Evolutionary conservation across 108 stramenopile species (phyloP).

Genomic region (Conticribra guillardii): DNA sequence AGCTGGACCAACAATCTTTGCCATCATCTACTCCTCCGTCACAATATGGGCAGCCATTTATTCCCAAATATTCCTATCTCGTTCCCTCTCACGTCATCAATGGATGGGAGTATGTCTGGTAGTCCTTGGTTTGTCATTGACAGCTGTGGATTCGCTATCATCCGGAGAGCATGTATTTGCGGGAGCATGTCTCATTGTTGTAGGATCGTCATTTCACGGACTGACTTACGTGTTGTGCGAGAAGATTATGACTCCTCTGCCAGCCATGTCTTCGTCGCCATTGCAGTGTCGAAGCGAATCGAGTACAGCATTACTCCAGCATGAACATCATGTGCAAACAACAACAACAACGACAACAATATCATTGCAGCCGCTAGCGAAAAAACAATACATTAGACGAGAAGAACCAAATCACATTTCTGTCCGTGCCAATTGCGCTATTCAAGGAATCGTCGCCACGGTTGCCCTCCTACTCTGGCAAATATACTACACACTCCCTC

Average conservation of each 20-base stretch:
- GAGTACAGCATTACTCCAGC: no score
- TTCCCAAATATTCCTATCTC: constrained; percentile 54
- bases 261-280: no score
- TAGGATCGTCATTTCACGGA: constrained; percentile 71
- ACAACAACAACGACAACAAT: background rate
- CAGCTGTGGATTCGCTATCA: constrained; percentile 53
- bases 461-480: constrained; percentile 66
- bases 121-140: constrained; percentile 66
- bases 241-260: constrained; percentile 58
- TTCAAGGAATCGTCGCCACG: constrained; percentile 64
- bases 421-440: constrained; percentile 70
- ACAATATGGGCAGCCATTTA: constrained; percentile 82
- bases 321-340: background rate
- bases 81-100: constrained; percentile 50
- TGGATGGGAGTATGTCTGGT: constrained; percentile 66
- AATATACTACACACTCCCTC: constrained; percentile 68
- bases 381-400: background rate
- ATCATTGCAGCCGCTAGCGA: background rate
- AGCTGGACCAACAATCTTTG: constrained; percentile 80
- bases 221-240: constrained; percentile 73
- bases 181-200: constrained; percentile 58
- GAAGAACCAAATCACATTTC: constrained; percentile 40
- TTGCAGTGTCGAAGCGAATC: no score
- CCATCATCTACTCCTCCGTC: constrained; percentile 77
- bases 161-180: constrained; percentile 51